These are phyloP conservation scores for Dissoconium aciculare DNA, from an alignment of 2,329 filamentous ascomycete genomes.

Conservation along the genomic window DNA sequence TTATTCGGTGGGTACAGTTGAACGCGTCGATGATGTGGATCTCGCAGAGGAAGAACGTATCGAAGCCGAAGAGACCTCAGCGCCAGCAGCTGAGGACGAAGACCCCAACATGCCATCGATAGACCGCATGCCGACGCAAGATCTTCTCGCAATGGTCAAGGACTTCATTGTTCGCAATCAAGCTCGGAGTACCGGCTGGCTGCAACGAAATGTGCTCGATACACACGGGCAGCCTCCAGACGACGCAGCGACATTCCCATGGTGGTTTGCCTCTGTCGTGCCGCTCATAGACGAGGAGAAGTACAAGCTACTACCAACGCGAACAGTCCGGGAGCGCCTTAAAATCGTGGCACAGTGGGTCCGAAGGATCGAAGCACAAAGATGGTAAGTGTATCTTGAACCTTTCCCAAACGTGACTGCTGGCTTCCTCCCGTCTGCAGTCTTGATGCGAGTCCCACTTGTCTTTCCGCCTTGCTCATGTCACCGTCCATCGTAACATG, in stretches of 20 bases:
- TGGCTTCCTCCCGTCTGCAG: not conserved
- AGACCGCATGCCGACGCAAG: constrained; percentile 51
- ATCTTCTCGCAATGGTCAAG: constrained; percentile 49
- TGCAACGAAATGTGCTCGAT: constrained; percentile 54
- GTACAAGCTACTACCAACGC: constrained; percentile 57
- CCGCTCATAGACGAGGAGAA: constrained; percentile 67
- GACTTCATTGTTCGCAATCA: constrained; percentile 58
- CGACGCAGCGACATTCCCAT: constrained; percentile 66
- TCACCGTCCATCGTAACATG: not conserved
- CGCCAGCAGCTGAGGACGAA: constrained; percentile 14
- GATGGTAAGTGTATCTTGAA: constrained; percentile 45
- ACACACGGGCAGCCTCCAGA: constrained; percentile 65
- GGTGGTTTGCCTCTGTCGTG: constrained; percentile 77
- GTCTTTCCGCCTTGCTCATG: constrained; percentile 1
- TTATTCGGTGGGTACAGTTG: constrained; percentile 60
- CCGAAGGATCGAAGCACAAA: constrained; percentile 50
- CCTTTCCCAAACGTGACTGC: no score
- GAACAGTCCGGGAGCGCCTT: constrained; percentile 62
- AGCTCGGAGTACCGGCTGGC: constrained; percentile 55
- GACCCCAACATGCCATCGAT: constrained; percentile 31
- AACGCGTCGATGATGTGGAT: constrained; percentile 68
- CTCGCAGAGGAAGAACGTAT: constrained; percentile 63
- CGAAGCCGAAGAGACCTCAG: constrained; percentile 52
- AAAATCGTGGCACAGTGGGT: constrained; percentile 77
- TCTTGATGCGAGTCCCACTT: constrained; percentile 1